Conservation (phyloP, 352 stramenopile genomes). For the Pelagophyceae sp. region DNA sequence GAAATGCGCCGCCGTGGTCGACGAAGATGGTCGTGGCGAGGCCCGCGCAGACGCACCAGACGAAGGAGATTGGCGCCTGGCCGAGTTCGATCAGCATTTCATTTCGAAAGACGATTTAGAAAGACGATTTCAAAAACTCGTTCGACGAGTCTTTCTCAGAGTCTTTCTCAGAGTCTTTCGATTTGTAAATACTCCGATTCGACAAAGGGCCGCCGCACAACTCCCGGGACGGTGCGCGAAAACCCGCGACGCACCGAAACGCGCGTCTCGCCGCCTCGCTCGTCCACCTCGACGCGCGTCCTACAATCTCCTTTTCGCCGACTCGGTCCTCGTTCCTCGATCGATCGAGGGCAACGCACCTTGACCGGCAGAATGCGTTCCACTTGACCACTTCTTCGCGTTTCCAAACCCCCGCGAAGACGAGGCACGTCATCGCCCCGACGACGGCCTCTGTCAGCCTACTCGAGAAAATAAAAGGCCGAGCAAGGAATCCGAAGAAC, state of each 20-base stretch:
- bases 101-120: no score
- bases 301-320: no score
- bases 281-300: no score
- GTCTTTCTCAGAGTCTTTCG: no score
- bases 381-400: constrained; percentile 66
- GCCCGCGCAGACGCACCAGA: background rate
- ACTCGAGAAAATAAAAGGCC: no score
- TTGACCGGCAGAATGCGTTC: constrained; percentile 72
- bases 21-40: constrained; percentile 55
- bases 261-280: background rate
- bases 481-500: no score
- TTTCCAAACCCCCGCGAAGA: constrained; percentile 60
- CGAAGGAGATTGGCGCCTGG: background rate
- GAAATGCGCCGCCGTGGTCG: constrained; percentile 72
- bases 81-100: no score
- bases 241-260: background rate
- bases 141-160: no score
- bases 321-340: background rate
- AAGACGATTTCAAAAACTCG: no score
- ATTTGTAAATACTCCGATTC: no score
- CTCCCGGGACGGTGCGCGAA: background rate
- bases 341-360: constrained; percentile 27
- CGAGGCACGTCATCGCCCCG: constrained; percentile 62
- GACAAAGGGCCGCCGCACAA: no score
- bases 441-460: constrained; percentile 42